These are phyloP conservation scores for Suillus ampliporus DNA, from an alignment of 768 basidiomycete genomes.

Conservation along the genomic window DNA sequence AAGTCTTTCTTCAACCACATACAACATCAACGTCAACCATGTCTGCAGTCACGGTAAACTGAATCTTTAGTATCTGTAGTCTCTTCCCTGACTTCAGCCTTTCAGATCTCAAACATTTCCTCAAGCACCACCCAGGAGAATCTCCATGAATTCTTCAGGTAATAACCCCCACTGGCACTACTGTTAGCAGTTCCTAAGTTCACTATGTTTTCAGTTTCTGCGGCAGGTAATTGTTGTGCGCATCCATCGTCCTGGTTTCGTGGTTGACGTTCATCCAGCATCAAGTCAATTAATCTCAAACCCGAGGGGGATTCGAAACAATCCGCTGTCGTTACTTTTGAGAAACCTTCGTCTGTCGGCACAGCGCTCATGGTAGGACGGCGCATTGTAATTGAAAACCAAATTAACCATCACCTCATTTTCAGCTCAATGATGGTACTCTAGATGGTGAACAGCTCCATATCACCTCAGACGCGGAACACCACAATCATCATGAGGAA, in stretches of 20 bases:
- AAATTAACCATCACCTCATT: not conserved
- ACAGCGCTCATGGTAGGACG: conserved; percentile 78
- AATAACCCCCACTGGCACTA: conserved; percentile 34
- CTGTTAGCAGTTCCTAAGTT: conserved; percentile 11
- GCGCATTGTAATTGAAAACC: not conserved
- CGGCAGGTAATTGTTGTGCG: conserved; percentile 62
- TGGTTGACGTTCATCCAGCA: conserved; percentile 47
- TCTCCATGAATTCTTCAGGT: conserved; percentile 85
- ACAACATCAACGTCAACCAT: conserved; percentile 21
- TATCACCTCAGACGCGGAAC: conserved; percentile 72
- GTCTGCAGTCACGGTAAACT: conserved; percentile 38
- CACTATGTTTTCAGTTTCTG: conserved; percentile 66
- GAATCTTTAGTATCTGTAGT: conserved; percentile 29
- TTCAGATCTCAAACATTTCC: conserved; percentile 75
- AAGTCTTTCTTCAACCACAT: not conserved
- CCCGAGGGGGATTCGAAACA: conserved; percentile 42
- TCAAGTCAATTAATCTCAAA: conserved; percentile 66
- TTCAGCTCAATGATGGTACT: conserved; percentile 72
- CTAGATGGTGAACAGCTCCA: conserved; percentile 74
- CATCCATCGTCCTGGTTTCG: not conserved
- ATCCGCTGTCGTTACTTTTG: conserved; percentile 79
- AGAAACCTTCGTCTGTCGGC: conserved; percentile 82
- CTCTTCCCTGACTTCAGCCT: not conserved
- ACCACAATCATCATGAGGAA: conserved; percentile 57
- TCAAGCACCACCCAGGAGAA: conserved; percentile 67